A percentile compares a stretch with the other conserved stretches of the same genome.
Conservation (phyloP, 2,329 filamentous ascomycete species). For the Aspergillus jensenii region DNA sequence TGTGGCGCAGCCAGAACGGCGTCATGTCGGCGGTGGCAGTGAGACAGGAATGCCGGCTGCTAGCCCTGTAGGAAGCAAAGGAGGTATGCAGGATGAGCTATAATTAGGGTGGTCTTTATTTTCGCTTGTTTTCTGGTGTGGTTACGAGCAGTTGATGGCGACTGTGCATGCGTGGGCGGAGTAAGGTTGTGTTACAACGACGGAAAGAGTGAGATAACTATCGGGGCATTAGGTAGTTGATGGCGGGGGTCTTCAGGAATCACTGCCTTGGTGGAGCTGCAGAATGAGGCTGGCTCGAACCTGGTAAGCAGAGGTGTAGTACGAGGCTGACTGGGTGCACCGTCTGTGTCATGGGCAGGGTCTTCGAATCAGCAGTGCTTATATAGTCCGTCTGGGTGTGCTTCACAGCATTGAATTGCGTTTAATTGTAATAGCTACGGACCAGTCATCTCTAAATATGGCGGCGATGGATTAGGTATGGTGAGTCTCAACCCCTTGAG, state of each 20-base stretch:
- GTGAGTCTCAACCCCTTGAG: no score
- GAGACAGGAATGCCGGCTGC: neutral
- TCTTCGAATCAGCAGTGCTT: neutral
- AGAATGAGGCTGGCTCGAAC: neutral
- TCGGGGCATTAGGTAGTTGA: neutral
- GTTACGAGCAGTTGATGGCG: neutral
- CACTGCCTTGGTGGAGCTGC: neutral
- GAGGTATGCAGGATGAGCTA: conserved; percentile 8
- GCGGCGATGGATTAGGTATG: no score
- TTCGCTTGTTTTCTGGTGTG: neutral
- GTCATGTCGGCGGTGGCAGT: conserved; percentile 12
- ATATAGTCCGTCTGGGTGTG: neutral
- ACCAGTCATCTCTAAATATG: no score
- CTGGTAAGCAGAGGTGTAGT: neutral
- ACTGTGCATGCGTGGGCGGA: neutral
- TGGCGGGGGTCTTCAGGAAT: neutral
- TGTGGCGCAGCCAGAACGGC: conserved; percentile 8
- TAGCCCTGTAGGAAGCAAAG: neutral
- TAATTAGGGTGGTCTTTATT: conserved; percentile 4
- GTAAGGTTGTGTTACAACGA: neutral
- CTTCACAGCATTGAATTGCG: neutral
- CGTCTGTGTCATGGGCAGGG: neutral
- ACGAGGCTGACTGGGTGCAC: neutral
- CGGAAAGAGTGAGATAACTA: neutral
- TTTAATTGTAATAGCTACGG: no score